Conservation (phyloP, 345 rosid genomes). For the Kernera saxatilis region DNA sequence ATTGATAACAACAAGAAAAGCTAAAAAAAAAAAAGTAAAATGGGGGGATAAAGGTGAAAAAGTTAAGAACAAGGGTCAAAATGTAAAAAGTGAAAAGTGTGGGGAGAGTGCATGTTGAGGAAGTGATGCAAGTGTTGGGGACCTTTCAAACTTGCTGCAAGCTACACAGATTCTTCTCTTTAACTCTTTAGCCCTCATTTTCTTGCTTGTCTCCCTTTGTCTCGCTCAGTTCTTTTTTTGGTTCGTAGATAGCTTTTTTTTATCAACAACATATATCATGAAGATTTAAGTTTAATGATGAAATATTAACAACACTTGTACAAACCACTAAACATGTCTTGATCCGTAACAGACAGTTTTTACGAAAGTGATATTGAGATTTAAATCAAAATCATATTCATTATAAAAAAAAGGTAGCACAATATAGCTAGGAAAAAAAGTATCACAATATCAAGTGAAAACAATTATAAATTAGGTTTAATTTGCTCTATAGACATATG, state of each 20-base stretch:
- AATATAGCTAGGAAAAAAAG: too few species aligned
- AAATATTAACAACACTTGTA: too few species aligned
- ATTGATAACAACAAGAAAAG: background rate
- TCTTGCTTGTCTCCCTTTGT: background rate
- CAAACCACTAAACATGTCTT: too few species aligned
- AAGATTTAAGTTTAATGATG: too few species aligned
- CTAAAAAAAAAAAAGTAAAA: background rate
- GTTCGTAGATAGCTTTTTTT: background rate
- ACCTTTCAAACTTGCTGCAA: background rate
- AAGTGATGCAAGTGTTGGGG: background rate
- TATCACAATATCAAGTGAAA: background rate
- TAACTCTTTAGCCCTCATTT: slow-evolving; percentile 2
- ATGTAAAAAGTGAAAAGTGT: background rate
- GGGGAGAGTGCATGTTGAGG: background rate
- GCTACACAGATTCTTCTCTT: slow-evolving; percentile 6
- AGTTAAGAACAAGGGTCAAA: slow-evolving; percentile 3
- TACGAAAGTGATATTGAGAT: background rate
- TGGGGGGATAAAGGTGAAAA: background rate
- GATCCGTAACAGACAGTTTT: background rate
- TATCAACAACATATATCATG: too few species aligned
- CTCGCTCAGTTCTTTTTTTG: background rate
- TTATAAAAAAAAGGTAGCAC: background rate
- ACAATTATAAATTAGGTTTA: background rate
- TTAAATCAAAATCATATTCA: background rate
- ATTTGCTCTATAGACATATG: background rate